Base-by-base conservation (phyloP, 129 eudicot species). In the Tagetes patula region DNA sequence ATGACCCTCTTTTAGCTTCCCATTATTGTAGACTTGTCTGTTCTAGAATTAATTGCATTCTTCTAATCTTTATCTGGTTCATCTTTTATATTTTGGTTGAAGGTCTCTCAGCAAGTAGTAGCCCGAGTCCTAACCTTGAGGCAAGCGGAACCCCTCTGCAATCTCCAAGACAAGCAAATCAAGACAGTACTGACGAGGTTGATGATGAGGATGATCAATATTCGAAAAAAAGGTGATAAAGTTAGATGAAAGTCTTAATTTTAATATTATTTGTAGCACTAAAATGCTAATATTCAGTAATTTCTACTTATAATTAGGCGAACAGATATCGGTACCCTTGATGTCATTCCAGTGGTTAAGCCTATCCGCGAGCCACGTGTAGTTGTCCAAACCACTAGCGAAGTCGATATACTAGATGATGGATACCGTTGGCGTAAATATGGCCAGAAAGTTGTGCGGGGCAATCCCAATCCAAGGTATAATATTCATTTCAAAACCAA, bases 401-500 rank as follows among this genome's bases (percentile, higher is more conserved):
- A 94, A 82, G 97, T 94, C 72, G 98, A 94, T 80, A 88, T 94
- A 81, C 86, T 94, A 65, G 98, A 94, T 83, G 98, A 94, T 88
- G 98, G 98, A 60, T 94, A 94, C 47, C 83, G 97, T 53, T 94
- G 98, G 98, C 93, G 97, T 66, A 94, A 94, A 73, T 94, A 94
- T 86, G 98, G 98, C 56, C 98, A 94, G 84, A 94, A 94, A 82
- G 98, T 94, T 45, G 98, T 94, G 70, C 84, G 98, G 45, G 98
- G 98, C 59, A 94, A 94, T 75, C 98, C 98, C 11, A 94, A 94
- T 83, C 98, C 98, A 49, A 94, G 98, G 98, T 94, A 84, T 36
- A 71, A 73, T 80, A 74, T 82, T 39, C 45, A 12, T 41, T 68
- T 69, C 39, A 39, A 32, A 30, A 47, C 54, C 0, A 40, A 70